Evolutionary conservation across 179 eudicot species (phyloP).

Genomic region (Drosera spatulata): DNA sequence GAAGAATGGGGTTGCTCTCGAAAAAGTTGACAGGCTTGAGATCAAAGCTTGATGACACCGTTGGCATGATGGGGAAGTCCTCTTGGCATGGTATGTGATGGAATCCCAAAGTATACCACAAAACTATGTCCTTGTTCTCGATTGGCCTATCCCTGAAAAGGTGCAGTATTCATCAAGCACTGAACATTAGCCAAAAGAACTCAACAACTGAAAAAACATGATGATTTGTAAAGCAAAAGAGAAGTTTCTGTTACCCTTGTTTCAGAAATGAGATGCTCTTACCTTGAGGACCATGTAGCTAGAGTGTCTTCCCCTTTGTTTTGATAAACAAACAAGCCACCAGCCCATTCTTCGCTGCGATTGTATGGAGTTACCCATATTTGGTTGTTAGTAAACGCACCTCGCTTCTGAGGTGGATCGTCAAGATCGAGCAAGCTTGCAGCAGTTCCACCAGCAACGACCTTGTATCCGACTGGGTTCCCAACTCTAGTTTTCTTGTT

Average conservation of each 20-base stretch:
- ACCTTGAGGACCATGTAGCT: constrained; percentile 88
- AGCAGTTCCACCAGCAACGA: constrained; percentile 81
- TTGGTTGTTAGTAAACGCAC: constrained; percentile 84
- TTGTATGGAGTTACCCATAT: constrained; percentile 96
- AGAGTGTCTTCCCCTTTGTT: constrained; percentile 87
- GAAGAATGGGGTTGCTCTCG: constrained; percentile 83
- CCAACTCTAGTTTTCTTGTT: constrained; percentile 65
- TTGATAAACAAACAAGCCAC: constrained; percentile 81
- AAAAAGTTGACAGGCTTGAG: constrained; percentile 94
- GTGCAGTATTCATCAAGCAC: neutral
- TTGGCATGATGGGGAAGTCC: constrained; percentile 96
- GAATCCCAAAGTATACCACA: constrained; percentile 94
- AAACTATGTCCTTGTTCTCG: constrained; percentile 79
- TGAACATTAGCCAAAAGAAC: neutral
- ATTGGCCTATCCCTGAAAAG: constrained; percentile 62
- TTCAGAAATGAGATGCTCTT: neutral
- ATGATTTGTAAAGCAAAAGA: no score
- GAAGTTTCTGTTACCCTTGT: no score
- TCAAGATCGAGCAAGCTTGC: constrained; percentile 77
- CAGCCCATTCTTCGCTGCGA: constrained; percentile 80
- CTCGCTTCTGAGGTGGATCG: constrained; percentile 91
- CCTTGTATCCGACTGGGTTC: constrained; percentile 86
- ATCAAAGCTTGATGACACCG: constrained; percentile 86
- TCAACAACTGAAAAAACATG: no score
- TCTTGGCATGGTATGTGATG: constrained; percentile 98